These are phyloP conservation scores for Magnaporthiopsis rhizophila DNA, from an alignment of 2,329 filamentous ascomycete species.

Conservation along the genomic window DNA sequence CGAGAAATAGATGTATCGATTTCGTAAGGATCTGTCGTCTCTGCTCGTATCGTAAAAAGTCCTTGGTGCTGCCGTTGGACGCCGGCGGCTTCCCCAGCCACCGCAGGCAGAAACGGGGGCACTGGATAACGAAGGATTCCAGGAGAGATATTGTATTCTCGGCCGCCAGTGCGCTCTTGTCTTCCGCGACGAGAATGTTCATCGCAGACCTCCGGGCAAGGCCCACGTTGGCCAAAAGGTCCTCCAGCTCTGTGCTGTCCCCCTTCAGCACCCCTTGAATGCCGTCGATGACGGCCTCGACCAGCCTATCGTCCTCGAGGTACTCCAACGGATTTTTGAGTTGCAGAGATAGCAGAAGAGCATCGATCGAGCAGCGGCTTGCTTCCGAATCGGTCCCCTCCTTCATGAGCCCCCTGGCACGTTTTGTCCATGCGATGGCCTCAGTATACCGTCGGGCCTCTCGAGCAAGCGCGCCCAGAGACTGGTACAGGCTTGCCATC, in stretches of 20 bases:
- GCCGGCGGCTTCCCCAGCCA: conserved; percentile 53
- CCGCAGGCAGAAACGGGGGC: conserved; percentile 51
- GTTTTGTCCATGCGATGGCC: conserved; percentile 47
- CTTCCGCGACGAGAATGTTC: conserved; percentile 29
- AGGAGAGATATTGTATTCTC: conserved; percentile 25
- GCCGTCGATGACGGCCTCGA: conserved; percentile 41
- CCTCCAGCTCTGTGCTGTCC: conserved; percentile 50
- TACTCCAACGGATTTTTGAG: conserved; percentile 36
- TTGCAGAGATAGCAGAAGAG: conserved; percentile 46
- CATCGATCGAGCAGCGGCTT: conserved; percentile 42
- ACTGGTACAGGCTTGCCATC: conserved; percentile 41
- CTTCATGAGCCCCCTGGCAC: conserved; percentile 31
- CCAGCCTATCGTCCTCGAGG: conserved; percentile 30
- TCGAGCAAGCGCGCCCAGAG: conserved; percentile 35
- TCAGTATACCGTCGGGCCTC: conserved; percentile 41
- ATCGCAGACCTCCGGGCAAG: conserved; percentile 46
- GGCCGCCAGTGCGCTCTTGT: conserved; percentile 10
- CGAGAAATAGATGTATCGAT: conserved; percentile 48
- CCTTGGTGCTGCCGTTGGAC: conserved; percentile 44
- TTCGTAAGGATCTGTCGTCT: conserved; percentile 44
- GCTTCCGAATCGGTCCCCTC: conserved; percentile 36
- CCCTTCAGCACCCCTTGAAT: conserved; percentile 54
- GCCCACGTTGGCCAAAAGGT: conserved; percentile 50
- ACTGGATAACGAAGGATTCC: conserved; percentile 48
- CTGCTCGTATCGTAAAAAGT: conserved; percentile 53